Evolutionary conservation across 2,329 filamentous ascomycete species (phyloP).

Genomic region (Talaromyces islandicus): DNA sequence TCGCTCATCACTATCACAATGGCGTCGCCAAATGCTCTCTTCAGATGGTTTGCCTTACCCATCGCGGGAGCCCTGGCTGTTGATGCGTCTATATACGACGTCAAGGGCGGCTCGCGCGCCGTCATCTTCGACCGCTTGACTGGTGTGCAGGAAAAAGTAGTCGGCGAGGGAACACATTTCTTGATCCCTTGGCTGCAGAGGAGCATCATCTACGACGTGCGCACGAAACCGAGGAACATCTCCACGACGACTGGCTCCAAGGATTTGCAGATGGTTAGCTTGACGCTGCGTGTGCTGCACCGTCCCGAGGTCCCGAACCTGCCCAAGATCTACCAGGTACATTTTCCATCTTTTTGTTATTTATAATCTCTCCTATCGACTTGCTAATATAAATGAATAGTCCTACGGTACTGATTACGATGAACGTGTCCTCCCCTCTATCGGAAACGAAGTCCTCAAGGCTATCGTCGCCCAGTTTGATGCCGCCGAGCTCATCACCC

Average conservation of each 20-base stretch:
- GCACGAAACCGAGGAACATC: conserved; percentile 95
- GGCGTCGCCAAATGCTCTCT: conserved; percentile 38
- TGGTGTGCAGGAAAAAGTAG: conserved; percentile 86
- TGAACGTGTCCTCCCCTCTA: conserved; percentile 94
- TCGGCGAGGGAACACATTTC: conserved; percentile 97
- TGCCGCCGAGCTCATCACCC: conserved; percentile 95
- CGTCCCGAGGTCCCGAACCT: conserved; percentile 86
- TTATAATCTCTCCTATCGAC: background rate
- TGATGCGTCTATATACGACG: conserved; percentile 88
- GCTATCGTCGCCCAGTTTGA: conserved; percentile 98
- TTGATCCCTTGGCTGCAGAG: conserved; percentile 92
- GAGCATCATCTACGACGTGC: conserved; percentile 92
- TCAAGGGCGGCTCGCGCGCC: conserved; percentile 86
- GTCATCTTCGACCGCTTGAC: conserved; percentile 95
- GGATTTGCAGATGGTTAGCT: conserved; percentile 99
- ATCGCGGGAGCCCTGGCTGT: conserved; percentile 62
- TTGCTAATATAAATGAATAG: conserved; percentile 42
- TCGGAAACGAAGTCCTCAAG: conserved; percentile 99
- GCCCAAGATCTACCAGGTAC: conserved; percentile 97
- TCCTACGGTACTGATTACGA: conserved; percentile 98
- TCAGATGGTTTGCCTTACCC: conserved; percentile 60
- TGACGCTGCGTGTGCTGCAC: conserved; percentile 92
- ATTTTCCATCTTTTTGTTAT: conserved; percentile 3
- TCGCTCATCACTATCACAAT: conserved; percentile 29
- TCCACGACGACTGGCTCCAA: conserved; percentile 96